These are phyloP conservation scores for Yarrowia deformans DNA, from an alignment of 805 yeast species.

Conservation along the genomic window DNA sequence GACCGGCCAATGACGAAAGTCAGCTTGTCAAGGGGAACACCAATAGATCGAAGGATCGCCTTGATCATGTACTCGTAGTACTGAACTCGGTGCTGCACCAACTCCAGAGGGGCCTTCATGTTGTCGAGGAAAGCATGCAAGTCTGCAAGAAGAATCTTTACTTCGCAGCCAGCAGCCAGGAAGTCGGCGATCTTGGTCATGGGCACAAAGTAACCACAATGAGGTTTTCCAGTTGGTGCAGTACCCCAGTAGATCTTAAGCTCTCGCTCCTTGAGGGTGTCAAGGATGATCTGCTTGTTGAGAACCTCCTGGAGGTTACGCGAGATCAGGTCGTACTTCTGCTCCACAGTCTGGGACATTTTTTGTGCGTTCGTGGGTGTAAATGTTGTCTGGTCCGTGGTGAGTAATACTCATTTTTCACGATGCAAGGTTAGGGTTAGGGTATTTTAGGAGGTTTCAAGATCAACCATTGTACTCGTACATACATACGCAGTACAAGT, in stretches of 20 bases:
- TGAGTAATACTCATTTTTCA: conserved; percentile 31
- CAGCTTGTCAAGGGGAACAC: conserved; percentile 90
- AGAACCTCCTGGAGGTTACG: conserved; percentile 90
- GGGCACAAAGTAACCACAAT: conserved; percentile 98
- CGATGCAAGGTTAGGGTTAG: conserved; percentile 22
- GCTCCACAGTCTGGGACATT: conserved; percentile 43
- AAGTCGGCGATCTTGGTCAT: conserved; percentile 97
- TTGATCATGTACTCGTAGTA: conserved; percentile 87
- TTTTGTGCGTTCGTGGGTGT: conserved; percentile 24
- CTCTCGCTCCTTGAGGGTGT: conserved; percentile 80
- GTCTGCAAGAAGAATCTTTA: conserved; percentile 90
- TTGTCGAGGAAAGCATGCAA: conserved; percentile 96
- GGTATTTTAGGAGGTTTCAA: conserved; percentile 4
- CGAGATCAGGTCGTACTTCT: conserved; percentile 70
- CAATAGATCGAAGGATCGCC: conserved; percentile 81
- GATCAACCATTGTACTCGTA: neutral
- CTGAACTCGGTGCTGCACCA: conserved; percentile 84
- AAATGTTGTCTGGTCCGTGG: conserved; percentile 18
- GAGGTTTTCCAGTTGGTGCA: conserved; percentile 99
- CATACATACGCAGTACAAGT: no score
- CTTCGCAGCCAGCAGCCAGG: conserved; percentile 94
- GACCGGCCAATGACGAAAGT: conserved; percentile 85
- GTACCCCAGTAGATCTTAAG: conserved; percentile 97
- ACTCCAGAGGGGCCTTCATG: conserved; percentile 97
- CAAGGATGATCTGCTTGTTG: conserved; percentile 84